Base-by-base conservation (phyloP, 2,329 filamentous ascomycete species). In the Clonostachys rosea region DNA sequence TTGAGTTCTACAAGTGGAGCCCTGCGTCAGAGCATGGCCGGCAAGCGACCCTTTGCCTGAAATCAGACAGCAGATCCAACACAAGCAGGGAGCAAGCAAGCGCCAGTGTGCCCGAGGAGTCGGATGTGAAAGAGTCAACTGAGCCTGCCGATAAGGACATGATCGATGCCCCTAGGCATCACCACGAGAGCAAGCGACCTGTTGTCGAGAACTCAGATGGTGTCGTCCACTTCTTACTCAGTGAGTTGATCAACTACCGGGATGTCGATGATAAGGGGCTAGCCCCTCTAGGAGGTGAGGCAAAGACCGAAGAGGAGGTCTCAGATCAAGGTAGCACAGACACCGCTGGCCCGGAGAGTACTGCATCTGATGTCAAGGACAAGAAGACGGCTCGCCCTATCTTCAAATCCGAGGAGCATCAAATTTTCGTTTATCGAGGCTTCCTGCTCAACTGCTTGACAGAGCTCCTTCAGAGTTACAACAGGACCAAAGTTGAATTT, bases 391-490 rank as follows among this genome's bases (percentile, higher is more conserved):
- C 82, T 11, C 95, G 95, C 68, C 73, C 80, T 1, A 71, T 81
- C 1, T 97, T 97, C 76, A 96, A 95, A 67, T 75, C 89, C 1
- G 91, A 96, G 44, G 87, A 96, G 34, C 91, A 99, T 63, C 90
- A 91, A 0, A 96, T 96, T 50, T 99, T 95, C 68, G 86, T 97
- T 46, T 99, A 97, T 61, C 84, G 94, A 43, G 96, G 92, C 70
- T 96, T 97, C 71, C 73, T 99, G 45, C 78, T 99, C 34, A 91
- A 94, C 61, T 96, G 91, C 59, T 73, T 99, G 37, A 86, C 90
- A 1, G 94, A 99, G 66, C 79, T 99, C 13, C 75, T 99, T 13
- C 84, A 88, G 48, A 95, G 87, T 59, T 99, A 97, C 70, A 96
- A 91, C 56, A 84, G 91, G 46, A 89, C 91, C 9, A 99, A 99